Base-by-base conservation (phyloP, 1,284 basidiomycete genomes). In the Laetiporus sulphureus region DNA sequence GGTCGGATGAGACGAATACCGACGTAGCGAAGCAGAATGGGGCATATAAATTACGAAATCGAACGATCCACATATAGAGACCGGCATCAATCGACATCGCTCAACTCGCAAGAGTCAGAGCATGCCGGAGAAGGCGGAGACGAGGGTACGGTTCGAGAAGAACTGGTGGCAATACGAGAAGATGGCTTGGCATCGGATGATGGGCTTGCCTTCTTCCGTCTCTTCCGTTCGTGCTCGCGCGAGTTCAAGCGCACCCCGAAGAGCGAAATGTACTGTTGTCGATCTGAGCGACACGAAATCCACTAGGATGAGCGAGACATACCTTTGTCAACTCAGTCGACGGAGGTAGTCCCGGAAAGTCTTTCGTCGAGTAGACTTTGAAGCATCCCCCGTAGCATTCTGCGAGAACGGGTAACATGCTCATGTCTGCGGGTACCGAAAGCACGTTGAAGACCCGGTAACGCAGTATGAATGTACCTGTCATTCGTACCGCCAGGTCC, bases 271-370 rank as follows among this genome's bases (percentile, higher is more conserved):
- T 44, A 39, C 47, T 48, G 35, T 16, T 16, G n/a, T 23, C 10
- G 34, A 18, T 36, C 10, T 32, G 8, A 32, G 7, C 31, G 16
- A 32, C 31, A 15, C 16, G 16, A 10, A 32, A 11, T 6, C 6
- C 38, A 23, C 3, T 7, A 23, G 5, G 11, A 20, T 5, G n/a
- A 4, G 13, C n/a, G 41, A 7, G 18, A 8, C 58, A 22, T 35
- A 83, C 83, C 72, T 84, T 88, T 3, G 85, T 87, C 34, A 88
- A 61, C 27, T 83, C 76, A 0, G 85, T 88, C 0, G 84, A 87
- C 2, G 79, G 72, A 19, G 69, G 73, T 12, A 88, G 59, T 1
- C 84, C 83, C 0, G 85, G 85, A 55, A 88, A 88, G 55, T 84
- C 81, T 52, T 88, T 88, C 0, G 85, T 86, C 18, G 84, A 85